Percentiles rank a stretch among this genome's conserved stretches.
Conservation (phyloP, 2,329 filamentous ascomycete species). For the Penicillium occitanis region DNA sequence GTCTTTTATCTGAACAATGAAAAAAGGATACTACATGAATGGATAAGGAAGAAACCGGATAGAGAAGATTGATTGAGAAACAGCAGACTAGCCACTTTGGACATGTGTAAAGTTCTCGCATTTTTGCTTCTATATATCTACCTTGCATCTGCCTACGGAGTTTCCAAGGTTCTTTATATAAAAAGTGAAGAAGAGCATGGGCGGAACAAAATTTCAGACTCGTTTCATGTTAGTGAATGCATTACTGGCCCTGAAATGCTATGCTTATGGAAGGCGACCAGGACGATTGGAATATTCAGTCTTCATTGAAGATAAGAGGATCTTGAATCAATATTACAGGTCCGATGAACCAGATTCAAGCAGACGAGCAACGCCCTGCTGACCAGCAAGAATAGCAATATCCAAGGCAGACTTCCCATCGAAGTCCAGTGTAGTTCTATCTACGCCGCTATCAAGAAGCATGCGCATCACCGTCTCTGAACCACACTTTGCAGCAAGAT, state of each 20-base stretch:
- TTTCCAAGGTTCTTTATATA: neutral
- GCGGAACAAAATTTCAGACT: neutral
- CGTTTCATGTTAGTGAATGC: neutral
- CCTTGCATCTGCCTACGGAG: neutral
- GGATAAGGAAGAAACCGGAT: too few relatives aligned
- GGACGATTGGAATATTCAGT: neutral
- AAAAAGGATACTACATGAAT: too few relatives aligned
- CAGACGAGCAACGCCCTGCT: neutral
- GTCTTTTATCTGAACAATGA: neutral
- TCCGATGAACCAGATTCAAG: neutral
- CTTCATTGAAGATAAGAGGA: neutral
- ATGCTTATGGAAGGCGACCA: neutral
- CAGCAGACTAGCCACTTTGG: neutral
- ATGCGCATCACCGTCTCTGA: neutral
- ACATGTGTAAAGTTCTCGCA: neutral
- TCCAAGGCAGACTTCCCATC: neutral
- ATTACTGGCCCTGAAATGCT: neutral
- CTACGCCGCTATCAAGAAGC: neutral
- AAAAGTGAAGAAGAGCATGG: neutral
- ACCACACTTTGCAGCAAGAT: conserved; percentile 1
- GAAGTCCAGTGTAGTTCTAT: neutral
- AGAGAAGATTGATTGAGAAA: too few relatives aligned
- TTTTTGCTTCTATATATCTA: neutral
- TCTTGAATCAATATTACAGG: neutral
- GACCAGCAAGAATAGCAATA: neutral